Conservation (phyloP, 306 rosid genomes). For the Castanospermum australe region DNA sequence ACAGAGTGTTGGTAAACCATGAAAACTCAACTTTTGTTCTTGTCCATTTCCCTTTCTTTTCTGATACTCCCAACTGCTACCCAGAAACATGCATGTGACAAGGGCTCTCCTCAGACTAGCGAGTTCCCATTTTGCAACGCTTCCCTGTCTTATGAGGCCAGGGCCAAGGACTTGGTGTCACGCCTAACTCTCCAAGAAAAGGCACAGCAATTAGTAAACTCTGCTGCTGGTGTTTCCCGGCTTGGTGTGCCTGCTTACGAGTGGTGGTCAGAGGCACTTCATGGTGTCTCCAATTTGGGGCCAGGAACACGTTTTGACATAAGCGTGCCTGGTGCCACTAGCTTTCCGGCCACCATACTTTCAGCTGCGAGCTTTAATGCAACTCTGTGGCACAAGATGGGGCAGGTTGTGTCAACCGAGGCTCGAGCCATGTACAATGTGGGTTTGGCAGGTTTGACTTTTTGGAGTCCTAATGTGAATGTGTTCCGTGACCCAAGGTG, state of each 20-base stretch:
- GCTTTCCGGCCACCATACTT: constrained; percentile 65
- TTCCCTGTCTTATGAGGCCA: constrained; percentile 38
- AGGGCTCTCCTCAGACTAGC: constrained; percentile 31
- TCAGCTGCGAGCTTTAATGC: constrained; percentile 70
- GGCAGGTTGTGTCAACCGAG: constrained; percentile 75
- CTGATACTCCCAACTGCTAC: constrained; percentile 25
- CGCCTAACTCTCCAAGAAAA: constrained; percentile 66
- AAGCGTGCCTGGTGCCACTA: constrained; percentile 69
- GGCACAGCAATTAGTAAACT: constrained; percentile 49
- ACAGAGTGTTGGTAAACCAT: constrained; percentile 14
- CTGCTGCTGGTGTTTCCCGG: constrained; percentile 42
- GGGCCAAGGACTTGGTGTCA: constrained; percentile 60
- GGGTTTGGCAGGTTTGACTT: constrained; percentile 76
- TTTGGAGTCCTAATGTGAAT: constrained; percentile 84
- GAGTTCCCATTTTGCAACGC: constrained; percentile 60
- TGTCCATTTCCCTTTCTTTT: constrained; percentile 21
- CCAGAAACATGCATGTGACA: constrained; percentile 66
- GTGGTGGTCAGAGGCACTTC: constrained; percentile 92
- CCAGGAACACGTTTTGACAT: constrained; percentile 59
- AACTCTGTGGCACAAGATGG: constrained; percentile 62
- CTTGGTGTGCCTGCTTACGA: constrained; percentile 71
- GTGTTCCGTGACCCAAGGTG: constrained; percentile 81
- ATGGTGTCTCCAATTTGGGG: constrained; percentile 67
- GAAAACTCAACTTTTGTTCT: constrained; percentile 32
- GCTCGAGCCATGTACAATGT: constrained; percentile 83